Conservation (phyloP, 2,329 filamentous ascomycete genomes). For the Pyrenophora graminea region DNA sequence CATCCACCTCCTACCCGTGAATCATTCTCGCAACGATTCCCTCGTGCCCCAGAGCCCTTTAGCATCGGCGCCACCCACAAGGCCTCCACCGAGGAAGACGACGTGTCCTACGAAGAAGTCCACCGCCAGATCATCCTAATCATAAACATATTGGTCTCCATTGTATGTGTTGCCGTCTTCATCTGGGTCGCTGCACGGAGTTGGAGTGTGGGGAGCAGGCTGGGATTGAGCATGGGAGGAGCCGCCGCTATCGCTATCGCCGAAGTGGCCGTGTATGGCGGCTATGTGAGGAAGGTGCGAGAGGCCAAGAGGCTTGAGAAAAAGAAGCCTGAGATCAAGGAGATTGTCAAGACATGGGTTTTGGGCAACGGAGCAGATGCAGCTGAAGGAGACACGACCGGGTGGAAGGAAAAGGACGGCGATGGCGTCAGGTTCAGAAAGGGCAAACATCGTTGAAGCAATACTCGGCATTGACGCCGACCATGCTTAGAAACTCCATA, state of each 20-base stretch:
- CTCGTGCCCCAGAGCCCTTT: slow-evolving; percentile 57
- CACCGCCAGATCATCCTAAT: slow-evolving; percentile 84
- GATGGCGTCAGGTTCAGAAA: slow-evolving; percentile 49
- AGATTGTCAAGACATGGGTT: slow-evolving; percentile 74
- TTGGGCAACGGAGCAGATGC: slow-evolving; percentile 39
- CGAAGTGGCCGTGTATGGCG: slow-evolving; percentile 76
- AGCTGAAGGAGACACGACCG: slow-evolving; percentile 13
- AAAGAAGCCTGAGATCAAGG: slow-evolving; percentile 65
- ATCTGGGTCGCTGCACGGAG: slow-evolving; percentile 78
- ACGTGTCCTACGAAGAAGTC: slow-evolving; percentile 71
- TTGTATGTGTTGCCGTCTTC: slow-evolving; percentile 75
- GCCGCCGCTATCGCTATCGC: slow-evolving; percentile 72
- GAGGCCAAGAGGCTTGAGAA: slow-evolving; percentile 69
- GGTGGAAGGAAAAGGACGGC: slow-evolving; percentile 30
- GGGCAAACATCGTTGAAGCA: slow-evolving; percentile 50
- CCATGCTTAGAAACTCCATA: slow-evolving; percentile 5
- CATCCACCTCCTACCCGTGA: slow-evolving; percentile 62
- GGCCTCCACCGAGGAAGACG: slow-evolving; percentile 59
- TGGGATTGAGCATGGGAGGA: slow-evolving; percentile 73
- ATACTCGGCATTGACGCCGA: slow-evolving; percentile 15
- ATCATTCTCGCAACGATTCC: slow-evolving; percentile 64
- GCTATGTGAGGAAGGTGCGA: slow-evolving; percentile 72
- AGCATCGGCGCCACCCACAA: slow-evolving; percentile 35
- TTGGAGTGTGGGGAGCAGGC: slow-evolving; percentile 72
- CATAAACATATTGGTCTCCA: slow-evolving; percentile 85